Percentiles rank a stretch among this genome's conserved stretches.
These are phyloP conservation scores for Tardiomyces digboiensis DNA, from an alignment of 1,139 yeast genomes.

Conservation along the genomic window DNA sequence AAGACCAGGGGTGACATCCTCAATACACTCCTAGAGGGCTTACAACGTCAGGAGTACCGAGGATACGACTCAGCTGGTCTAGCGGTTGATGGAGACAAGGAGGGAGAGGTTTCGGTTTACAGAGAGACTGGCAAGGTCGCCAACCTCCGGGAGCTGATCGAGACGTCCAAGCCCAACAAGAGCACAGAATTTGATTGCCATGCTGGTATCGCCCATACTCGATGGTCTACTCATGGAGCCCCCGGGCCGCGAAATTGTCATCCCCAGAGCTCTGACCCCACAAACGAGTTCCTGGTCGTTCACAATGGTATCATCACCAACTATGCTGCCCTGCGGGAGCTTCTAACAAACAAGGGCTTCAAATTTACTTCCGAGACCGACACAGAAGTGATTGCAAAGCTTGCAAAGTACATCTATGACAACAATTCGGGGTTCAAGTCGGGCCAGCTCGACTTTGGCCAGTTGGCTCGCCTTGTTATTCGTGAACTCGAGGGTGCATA, in stretches of 20 bases:
- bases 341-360: constrained; percentile 71
- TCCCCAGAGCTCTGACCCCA: constrained; percentile 85
- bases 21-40: constrained; percentile 82
- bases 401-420: constrained; percentile 87
- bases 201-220: constrained; percentile 96
- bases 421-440: constrained; percentile 53
- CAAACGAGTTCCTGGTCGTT: constrained; percentile 81
- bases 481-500: constrained; percentile 96
- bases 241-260: constrained; percentile 85
- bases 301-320: constrained; percentile 99
- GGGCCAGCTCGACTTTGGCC: constrained; percentile 73
- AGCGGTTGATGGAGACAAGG: constrained; percentile 83
- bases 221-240: constrained; percentile 99
- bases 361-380: constrained; percentile 90
- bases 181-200: constrained; percentile 72
- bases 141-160: constrained; percentile 64
- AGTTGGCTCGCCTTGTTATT: constrained; percentile 85
- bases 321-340: constrained; percentile 80
- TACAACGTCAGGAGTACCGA: constrained; percentile 90
- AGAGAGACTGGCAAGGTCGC: constrained; percentile 91
- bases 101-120: constrained; percentile 55
- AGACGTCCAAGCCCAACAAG: constrained; percentile 35
- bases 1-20: constrained; percentile 88
- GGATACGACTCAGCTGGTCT: constrained; percentile 98
- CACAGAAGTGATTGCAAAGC: constrained; percentile 95